Evolutionary conservation across 805 yeast genomes (phyloP).

Genomic region (Cephaloascus albidus): DNA sequence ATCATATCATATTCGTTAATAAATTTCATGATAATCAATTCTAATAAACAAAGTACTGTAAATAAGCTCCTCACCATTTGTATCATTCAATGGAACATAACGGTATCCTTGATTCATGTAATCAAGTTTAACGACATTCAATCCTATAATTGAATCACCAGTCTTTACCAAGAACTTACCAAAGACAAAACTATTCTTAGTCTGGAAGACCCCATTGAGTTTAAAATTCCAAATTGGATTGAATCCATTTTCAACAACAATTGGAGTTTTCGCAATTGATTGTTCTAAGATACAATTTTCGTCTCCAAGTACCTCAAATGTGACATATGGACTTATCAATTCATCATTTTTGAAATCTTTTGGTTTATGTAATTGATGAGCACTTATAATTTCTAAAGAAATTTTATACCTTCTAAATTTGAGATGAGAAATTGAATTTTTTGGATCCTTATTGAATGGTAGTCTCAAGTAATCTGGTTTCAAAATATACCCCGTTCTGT

Average conservation of each 20-base stretch:
- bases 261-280: background rate
- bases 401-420: constrained; percentile 8
- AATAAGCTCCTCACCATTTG: constrained; percentile 66
- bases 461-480: constrained; percentile 47
- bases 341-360: constrained; percentile 33
- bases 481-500: constrained; percentile 64
- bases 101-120: constrained; percentile 72
- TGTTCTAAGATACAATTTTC: background rate
- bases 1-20: no score
- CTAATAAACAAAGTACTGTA: constrained; percentile 42
- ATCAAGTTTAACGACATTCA: constrained; percentile 49
- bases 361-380: constrained; percentile 76
- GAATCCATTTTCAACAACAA: constrained; percentile 57
- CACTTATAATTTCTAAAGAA: constrained; percentile 50
- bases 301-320: constrained; percentile 48
- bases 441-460: background rate
- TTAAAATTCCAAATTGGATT: constrained; percentile 74
- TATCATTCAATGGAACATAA: constrained; percentile 68
- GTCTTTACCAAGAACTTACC: constrained; percentile 43
- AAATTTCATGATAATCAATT: constrained; percentile 11
- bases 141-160: constrained; percentile 37
- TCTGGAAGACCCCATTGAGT: constrained; percentile 31
- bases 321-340: constrained; percentile 51
- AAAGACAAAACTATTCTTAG: constrained; percentile 41
- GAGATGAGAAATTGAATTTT: background rate